Percentiles rank a stretch among this genome's conserved stretches.
Evolutionary conservation across 225 moss, liverwort and hornwort genomes (phyloP).

Genomic region (Thuidium tamariscinum): DNA sequence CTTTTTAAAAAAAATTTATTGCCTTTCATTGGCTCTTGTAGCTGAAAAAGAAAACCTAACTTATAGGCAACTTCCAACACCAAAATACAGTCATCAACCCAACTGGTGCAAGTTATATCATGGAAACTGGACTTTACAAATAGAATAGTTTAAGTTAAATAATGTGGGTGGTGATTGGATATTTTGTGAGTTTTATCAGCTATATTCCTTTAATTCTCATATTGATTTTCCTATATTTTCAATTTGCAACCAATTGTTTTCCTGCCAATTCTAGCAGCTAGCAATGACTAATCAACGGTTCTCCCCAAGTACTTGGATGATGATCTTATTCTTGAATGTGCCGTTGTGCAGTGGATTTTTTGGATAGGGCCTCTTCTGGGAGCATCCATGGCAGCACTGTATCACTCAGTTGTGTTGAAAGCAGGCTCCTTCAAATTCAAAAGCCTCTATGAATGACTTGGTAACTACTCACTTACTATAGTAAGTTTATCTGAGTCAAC

Average conservation of each 20-base stretch:
- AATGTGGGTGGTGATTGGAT: neutral
- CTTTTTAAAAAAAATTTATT: too few relatives aligned
- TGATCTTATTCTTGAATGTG: too few relatives aligned
- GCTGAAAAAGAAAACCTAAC: too few relatives aligned
- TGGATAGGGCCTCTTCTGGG: constrained; percentile 60
- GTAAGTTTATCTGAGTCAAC: neutral
- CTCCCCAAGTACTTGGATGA: too few relatives aligned
- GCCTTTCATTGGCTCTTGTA: too few relatives aligned
- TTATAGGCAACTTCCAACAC: too few relatives aligned
- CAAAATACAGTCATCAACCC: neutral
- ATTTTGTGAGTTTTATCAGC: fast-evolving
- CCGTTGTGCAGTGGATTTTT: constrained; percentile 55
- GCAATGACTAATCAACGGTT: neutral
- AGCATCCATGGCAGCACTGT: constrained; percentile 27
- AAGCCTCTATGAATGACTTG: neutral
- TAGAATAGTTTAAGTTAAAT: neutral
- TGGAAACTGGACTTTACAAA: neutral
- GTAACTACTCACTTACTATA: neutral
- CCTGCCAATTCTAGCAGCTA: neutral
- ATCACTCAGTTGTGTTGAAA: constrained; percentile 31
- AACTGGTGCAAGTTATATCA: neutral
- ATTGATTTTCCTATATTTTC: neutral
- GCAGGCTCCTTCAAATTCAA: constrained; percentile 16
- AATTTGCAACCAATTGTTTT: neutral
- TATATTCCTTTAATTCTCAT: neutral